These are phyloP conservation scores for Amanita rimosa DNA, from an alignment of 768 basidiomycete species.

Conservation along the genomic window DNA sequence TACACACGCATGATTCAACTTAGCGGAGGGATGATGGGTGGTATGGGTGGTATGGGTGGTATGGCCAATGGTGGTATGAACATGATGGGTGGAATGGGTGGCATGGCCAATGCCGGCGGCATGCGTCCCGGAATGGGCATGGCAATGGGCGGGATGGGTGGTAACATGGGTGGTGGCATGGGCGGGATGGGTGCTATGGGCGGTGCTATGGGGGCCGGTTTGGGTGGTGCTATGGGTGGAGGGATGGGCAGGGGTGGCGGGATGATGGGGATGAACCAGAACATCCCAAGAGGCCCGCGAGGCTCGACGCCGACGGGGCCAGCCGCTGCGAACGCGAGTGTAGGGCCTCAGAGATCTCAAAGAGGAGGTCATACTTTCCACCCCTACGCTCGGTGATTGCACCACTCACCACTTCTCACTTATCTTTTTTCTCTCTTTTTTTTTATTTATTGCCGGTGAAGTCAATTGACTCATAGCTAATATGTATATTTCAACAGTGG, in stretches of 20 bases:
- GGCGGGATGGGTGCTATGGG: slow-evolving; percentile 24
- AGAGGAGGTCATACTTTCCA: slow-evolving; percentile 77
- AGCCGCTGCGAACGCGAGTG: slow-evolving; percentile 34
- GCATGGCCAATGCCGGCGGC: slow-evolving; percentile 21
- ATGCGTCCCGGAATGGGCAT: slow-evolving; percentile 33
- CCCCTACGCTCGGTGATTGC: slow-evolving; percentile 59
- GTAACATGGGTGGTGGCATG: slow-evolving; percentile 22
- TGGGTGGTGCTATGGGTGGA: slow-evolving; percentile 24
- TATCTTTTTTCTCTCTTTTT: no score
- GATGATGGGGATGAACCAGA: slow-evolving; percentile 37
- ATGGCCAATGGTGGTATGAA: slow-evolving; percentile 16
- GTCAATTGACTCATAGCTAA: no score
- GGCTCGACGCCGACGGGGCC: slow-evolving; percentile 31
- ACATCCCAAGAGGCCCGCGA: slow-evolving; percentile 56
- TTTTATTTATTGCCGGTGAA: no score
- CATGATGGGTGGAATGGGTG: slow-evolving; percentile 30
- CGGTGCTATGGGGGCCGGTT: slow-evolving; percentile 15
- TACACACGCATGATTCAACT: slow-evolving; percentile 95
- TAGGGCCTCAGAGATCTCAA: slow-evolving; percentile 66
- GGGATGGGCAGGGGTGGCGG: slow-evolving; percentile 30
- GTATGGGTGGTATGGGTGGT: slow-evolving; percentile 21
- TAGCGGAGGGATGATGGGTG: slow-evolving; percentile 45
- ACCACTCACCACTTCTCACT: no score
- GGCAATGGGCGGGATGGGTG: slow-evolving; percentile 13
- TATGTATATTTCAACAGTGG: no score